A percentile compares a stretch with the other conserved stretches of the same genome.
Conservation (phyloP, 805 yeast species). For the Ogataea zsoltii region DNA sequence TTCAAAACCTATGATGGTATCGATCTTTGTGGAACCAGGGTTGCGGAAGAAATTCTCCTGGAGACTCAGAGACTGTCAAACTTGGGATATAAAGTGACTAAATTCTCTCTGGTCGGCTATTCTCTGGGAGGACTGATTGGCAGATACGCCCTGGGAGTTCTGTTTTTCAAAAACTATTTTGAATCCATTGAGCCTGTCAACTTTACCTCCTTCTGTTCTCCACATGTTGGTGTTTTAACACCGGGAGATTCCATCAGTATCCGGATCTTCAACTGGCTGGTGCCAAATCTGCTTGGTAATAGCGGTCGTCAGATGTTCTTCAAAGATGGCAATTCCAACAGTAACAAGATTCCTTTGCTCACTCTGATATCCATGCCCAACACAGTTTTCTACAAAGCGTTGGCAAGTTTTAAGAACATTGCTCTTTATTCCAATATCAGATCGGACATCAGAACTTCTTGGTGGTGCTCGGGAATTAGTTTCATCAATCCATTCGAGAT, state of each 20-base stretch:
- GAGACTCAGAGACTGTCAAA: constrained; percentile 33
- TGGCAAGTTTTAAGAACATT: constrained; percentile 51
- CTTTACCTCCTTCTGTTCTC: constrained; percentile 64
- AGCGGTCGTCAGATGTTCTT: constrained; percentile 77
- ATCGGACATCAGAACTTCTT: constrained; percentile 78
- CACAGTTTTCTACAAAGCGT: constrained; percentile 60
- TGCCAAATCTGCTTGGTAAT: constrained; percentile 64
- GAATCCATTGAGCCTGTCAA: constrained; percentile 55
- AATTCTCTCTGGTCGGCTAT: constrained; percentile 80
- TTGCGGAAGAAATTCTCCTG: constrained; percentile 61
- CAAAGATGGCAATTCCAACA: constrained; percentile 38
- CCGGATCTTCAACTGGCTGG: constrained; percentile 58
- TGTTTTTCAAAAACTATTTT: constrained; percentile 54
- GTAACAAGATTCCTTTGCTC: constrained; percentile 48
- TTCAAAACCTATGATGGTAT: constrained; percentile 84
- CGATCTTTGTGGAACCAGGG: constrained; percentile 78
- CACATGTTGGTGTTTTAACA: constrained; percentile 68
- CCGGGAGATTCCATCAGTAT: constrained; percentile 56
- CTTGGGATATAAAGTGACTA: constrained; percentile 46
- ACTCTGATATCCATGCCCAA: constrained; percentile 63
- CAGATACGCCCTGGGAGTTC: constrained; percentile 77
- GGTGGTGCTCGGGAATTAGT: constrained; percentile 80
- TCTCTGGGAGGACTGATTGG: constrained; percentile 87
- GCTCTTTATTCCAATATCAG: constrained; percentile 73
- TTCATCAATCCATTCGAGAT: constrained; percentile 57